Base-by-base conservation (phyloP, 2,329 filamentous ascomycete genomes). In the Trichoderma sp. region DNA sequence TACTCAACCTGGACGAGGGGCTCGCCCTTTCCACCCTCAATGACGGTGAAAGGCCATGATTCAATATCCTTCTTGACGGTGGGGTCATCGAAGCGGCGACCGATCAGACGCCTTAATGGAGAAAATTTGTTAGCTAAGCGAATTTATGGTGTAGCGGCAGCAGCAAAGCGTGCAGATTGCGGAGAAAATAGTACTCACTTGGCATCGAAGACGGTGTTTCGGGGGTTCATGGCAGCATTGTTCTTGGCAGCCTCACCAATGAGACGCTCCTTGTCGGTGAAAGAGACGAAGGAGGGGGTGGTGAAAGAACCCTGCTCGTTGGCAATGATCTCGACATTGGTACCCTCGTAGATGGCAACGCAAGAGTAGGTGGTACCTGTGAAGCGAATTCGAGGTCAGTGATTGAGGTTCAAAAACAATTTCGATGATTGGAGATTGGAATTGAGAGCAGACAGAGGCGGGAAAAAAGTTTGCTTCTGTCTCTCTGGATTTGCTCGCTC, bases 231-330 rank as follows among this genome's bases (percentile, higher is more conserved):
- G 79, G 96, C 95, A 81, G 95, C 96, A 90, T 97, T 94, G 89
- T 99, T 99, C 92, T 98, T 99, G 81, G 96, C 96, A 71, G 96
- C 95, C 89, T 98, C 96, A 87, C 96, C 96, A 80, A 98, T 98
- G 85, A 99, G 87, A 84, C 96, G 94, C 89, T 99, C 96, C 87
- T 97, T 93, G 79, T 95, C 91, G 81, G 94, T 97, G 90, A 99
- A 99, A 78, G 93, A 97, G 81, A 99, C 96, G 88, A 97, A 99
- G 69, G 96, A 98, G 76, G 96, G 96, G 73, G 96, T 98, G 81
- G 96, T 98, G 86, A 97, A 97, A 86, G 90, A 94, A 89, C 95
- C 95, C 90, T 98, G 95, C 89, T 98, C 95, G 86, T 98, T 98
- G 91, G 95, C 95, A 83, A 98, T 97, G 89, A 99, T 99, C 85